Conservation (phyloP, 1,284 basidiomycete species). For the Ganoderma boninense region DNA sequence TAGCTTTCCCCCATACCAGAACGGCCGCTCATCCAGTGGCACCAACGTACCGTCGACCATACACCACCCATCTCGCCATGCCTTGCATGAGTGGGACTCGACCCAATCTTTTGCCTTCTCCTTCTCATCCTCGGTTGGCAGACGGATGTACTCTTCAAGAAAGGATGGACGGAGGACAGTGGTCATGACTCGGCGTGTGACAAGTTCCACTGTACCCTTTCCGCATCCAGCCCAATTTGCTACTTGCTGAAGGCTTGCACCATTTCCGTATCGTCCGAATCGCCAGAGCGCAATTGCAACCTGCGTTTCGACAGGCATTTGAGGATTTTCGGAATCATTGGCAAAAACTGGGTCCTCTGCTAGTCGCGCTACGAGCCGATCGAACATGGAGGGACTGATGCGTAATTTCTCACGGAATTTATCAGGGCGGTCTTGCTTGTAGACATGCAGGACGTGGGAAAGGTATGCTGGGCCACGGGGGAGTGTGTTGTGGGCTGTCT, state of each 20-base stretch:
- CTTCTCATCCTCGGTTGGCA: not conserved
- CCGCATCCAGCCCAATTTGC: not conserved
- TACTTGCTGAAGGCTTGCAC: not conserved
- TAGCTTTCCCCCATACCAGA: slow-evolving; percentile 45
- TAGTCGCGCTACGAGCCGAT: not conserved
- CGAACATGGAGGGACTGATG: not conserved
- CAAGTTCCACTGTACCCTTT: not conserved
- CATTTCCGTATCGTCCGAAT: not conserved
- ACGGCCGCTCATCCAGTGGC: slow-evolving; percentile 42
- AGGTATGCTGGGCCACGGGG: not conserved
- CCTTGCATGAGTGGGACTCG: slow-evolving; percentile 40
- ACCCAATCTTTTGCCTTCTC: slow-evolving; percentile 39
- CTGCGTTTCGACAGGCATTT: not conserved
- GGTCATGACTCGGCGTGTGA: not conserved
- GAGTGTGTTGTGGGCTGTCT: not conserved
- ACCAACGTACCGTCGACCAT: slow-evolving; percentile 50
- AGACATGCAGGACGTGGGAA: not conserved
- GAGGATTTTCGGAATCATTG: not conserved
- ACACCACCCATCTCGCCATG: slow-evolving; percentile 45
- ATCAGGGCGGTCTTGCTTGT: not conserved
- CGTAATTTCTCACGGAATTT: not conserved
- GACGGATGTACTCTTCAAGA: not conserved
- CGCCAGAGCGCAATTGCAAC: not conserved
- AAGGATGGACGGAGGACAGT: not conserved
- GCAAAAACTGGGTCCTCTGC: not conserved